Conservation (phyloP, 2,329 filamentous ascomycete species). For the Hymenoscyphus infarciens region DNA sequence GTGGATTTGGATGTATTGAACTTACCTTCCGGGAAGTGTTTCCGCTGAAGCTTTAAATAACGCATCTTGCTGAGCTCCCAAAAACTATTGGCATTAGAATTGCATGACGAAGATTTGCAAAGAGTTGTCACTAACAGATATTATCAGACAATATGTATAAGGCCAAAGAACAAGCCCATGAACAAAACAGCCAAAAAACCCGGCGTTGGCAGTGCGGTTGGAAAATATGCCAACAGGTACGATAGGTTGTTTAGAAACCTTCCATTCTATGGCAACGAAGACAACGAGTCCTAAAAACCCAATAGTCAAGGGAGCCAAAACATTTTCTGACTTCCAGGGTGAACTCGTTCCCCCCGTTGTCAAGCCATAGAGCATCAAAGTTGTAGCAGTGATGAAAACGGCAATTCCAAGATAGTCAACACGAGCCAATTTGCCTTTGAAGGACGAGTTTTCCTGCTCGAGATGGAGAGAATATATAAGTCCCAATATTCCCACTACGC, state of each 20-base stretch:
- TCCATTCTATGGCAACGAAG: slow-evolving; percentile 51
- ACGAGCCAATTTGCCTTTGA: slow-evolving; percentile 37
- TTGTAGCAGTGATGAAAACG: slow-evolving; percentile 48
- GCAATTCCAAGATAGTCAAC: slow-evolving; percentile 60
- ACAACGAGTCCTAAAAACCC: slow-evolving; percentile 46
- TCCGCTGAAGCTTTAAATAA: slow-evolving; percentile 15
- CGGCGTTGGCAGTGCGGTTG: slow-evolving; percentile 42
- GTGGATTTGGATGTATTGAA: not conserved
- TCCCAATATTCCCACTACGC: slow-evolving; percentile 9
- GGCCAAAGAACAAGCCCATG: slow-evolving; percentile 22
- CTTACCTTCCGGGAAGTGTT: slow-evolving; percentile 16
- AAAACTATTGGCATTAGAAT: slow-evolving; percentile 11
- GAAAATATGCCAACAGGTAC: slow-evolving; percentile 40
- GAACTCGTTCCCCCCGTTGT: slow-evolving; percentile 15
- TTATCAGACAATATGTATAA: slow-evolving; percentile 22
- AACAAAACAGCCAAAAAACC: slow-evolving; percentile 29
- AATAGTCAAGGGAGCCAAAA: slow-evolving; percentile 55
- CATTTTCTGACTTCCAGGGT: slow-evolving; percentile 56
- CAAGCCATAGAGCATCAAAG: slow-evolving; percentile 12
- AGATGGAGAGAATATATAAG: slow-evolving; percentile 17
- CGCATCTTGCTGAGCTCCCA: slow-evolving; percentile 13
- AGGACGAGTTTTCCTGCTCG: slow-evolving; percentile 14
- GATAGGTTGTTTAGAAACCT: slow-evolving; percentile 25
- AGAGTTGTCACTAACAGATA: slow-evolving; percentile 13
- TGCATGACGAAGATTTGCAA: not conserved